Conservation (phyloP, 352 stramenopile species). For the Aphanomyces stellatus region DNA sequence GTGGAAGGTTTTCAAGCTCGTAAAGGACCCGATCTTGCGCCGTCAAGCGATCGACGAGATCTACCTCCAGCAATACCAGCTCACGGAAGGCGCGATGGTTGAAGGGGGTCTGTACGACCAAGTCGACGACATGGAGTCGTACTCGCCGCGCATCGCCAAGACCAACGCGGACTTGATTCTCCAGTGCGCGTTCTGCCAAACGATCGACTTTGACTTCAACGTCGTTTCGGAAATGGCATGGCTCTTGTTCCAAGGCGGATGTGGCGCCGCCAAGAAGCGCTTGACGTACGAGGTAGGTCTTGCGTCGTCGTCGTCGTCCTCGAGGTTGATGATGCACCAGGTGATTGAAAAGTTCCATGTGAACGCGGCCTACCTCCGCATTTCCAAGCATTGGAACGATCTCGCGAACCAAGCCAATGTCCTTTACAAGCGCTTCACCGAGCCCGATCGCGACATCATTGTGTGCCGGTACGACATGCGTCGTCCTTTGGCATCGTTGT, state of each 20-base stretch:
- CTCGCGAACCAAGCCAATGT: neutral
- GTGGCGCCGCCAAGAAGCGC: neutral
- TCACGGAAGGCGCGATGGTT: neutral
- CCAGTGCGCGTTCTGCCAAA: neutral
- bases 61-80: neutral
- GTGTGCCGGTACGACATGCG: neutral
- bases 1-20: slow-evolving; percentile 5
- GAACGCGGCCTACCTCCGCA: neutral
- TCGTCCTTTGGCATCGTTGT: neutral
- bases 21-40: slow-evolving; percentile 5
- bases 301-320: neutral
- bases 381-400: neutral
- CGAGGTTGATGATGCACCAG: neutral
- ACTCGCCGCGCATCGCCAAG: neutral
- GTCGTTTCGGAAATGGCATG: slow-evolving; percentile 8
- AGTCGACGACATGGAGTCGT: neutral
- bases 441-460: neutral
- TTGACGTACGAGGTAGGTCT: neutral
- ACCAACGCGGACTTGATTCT: neutral
- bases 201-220: neutral
- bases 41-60: slow-evolving; percentile 2
- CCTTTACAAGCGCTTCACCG: neutral
- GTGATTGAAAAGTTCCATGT: neutral
- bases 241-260: neutral
- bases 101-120: neutral